Conservation (phyloP, 2,329 filamentous ascomycete species). For the Cercospora sesami region DNA sequence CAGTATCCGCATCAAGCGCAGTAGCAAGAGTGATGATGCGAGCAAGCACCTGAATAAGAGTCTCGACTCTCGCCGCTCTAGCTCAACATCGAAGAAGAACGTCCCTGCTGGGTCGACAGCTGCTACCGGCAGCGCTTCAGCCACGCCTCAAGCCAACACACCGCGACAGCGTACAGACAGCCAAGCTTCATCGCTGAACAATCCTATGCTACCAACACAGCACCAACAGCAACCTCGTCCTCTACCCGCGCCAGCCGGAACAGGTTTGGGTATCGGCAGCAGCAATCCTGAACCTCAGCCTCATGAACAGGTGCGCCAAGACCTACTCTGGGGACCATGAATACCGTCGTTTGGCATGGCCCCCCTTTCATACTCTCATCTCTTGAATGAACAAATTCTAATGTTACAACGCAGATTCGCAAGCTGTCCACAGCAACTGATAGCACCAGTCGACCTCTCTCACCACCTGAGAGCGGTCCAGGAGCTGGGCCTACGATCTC, state of each 20-base stretch:
- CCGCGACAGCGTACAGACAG: constrained; percentile 28
- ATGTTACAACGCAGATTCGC: constrained; percentile 21
- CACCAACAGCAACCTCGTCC: constrained; percentile 19
- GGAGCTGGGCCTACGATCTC: not conserved
- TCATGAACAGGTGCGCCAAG: constrained; percentile 32
- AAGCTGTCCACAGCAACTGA: constrained; percentile 17
- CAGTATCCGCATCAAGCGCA: constrained; percentile 52
- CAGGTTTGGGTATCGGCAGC: constrained; percentile 23
- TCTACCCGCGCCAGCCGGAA: constrained; percentile 18
- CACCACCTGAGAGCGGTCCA: not conserved
- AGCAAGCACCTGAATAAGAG: constrained; percentile 69
- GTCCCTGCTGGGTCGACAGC: constrained; percentile 42
- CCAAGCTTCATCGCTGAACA: constrained; percentile 26
- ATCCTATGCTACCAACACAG: constrained; percentile 7
- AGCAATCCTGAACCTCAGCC: constrained; percentile 12
- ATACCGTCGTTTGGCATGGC: constrained; percentile 37
- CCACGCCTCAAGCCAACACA: constrained; percentile 15
- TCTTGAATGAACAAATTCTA: constrained; percentile 1
- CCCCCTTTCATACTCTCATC: not conserved
- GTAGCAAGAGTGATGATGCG: constrained; percentile 47
- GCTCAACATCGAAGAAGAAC: constrained; percentile 78
- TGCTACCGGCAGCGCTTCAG: constrained; percentile 17
- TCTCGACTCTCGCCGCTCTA: constrained; percentile 86
- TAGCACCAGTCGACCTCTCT: not conserved
- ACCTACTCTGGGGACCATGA: constrained; percentile 33